These are phyloP conservation scores for Solanum arcanum DNA, from an alignment of 257 asterid species.

Conservation along the genomic window DNA sequence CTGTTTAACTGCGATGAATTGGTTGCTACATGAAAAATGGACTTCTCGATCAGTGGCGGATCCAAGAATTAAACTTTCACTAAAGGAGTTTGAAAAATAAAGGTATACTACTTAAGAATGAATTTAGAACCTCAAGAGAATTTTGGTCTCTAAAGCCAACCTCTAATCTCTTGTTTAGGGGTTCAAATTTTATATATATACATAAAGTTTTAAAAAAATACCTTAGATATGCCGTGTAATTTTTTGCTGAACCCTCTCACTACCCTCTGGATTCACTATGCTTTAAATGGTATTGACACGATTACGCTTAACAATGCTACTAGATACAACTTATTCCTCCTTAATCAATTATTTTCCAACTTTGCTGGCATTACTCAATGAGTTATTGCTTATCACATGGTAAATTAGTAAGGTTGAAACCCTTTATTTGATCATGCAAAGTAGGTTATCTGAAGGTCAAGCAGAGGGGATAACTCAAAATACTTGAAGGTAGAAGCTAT, in stretches of 20 bases:
- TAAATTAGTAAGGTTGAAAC: not conserved
- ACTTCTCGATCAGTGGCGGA: not conserved
- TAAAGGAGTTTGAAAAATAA: not conserved
- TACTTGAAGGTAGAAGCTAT: not conserved
- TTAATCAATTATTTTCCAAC: not conserved
- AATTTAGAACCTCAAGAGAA: not conserved
- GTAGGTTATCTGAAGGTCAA: constrained; percentile 15
- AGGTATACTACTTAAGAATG: not conserved
- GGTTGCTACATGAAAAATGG: not conserved
- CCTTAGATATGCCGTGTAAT: not conserved
- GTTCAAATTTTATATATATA: not conserved
- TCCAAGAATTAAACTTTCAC: not conserved
- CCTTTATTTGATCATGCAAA: constrained; percentile 4
- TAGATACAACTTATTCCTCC: not conserved
- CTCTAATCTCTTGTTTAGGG: not conserved
- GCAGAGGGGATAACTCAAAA: constrained; percentile 7
- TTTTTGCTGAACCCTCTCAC: not conserved
- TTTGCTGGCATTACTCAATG: not conserved
- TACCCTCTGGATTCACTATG: not conserved
- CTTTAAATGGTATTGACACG: not conserved
- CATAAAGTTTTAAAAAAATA: not conserved
- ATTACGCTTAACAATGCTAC: not conserved
- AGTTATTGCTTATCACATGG: not conserved
- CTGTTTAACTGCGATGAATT: not conserved
- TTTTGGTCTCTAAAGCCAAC: not conserved